Evolutionary conservation across 495 filamentous ascomycete species (phyloP).

Genomic region (Aspergillus sclerotiicarbonarius): DNA sequence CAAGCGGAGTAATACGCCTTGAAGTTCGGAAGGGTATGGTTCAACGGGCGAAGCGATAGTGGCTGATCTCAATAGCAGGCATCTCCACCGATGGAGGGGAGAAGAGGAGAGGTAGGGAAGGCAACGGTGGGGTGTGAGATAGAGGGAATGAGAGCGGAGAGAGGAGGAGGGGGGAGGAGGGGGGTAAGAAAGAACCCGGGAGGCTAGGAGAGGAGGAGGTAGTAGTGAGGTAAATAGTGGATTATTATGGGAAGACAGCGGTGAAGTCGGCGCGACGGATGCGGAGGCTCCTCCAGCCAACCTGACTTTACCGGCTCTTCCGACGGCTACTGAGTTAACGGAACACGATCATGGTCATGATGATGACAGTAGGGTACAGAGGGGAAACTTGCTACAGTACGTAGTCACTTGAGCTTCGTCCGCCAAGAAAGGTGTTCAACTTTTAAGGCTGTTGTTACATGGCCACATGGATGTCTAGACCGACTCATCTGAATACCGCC

Average conservation of each 20-base stretch:
- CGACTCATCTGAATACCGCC: no score
- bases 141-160: background rate
- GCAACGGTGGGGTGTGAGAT: background rate
- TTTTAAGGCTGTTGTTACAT: no score
- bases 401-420: no score
- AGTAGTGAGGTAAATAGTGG: background rate
- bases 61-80: background rate
- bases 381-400: no score
- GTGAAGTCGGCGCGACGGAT: conserved; percentile 15
- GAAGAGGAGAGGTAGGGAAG: background rate
- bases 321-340: no score
- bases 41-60: background rate
- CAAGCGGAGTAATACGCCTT: background rate
- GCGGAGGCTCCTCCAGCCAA: conserved; percentile 15
- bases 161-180: conserved; percentile 5
- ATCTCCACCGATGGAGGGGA: background rate
- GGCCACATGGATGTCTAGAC: no score
- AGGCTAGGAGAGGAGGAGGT: background rate
- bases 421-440: no score
- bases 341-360: no score
- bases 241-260: background rate
- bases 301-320: background rate
- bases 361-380: background rate
- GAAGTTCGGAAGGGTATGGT: background rate
- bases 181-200: background rate